A percentile compares a stretch with the other conserved stretches of the same genome.
phyloP scores from a whole-genome alignment of 495 filamentous ascomycete genomes.

The Pseudevernia furfuracea region DNA sequence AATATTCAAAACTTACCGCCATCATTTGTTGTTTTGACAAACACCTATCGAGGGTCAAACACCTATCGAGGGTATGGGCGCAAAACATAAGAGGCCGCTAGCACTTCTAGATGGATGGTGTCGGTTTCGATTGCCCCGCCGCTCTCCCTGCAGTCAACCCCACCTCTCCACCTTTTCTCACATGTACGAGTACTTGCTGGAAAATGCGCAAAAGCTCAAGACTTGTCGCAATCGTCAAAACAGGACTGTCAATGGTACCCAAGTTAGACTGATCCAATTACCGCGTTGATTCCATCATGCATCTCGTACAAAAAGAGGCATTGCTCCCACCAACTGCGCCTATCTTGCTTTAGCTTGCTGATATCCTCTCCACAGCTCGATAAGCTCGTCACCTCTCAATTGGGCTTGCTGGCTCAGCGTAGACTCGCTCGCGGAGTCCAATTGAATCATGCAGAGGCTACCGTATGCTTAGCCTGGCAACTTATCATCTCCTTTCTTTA shows the following conservation, averaged over 20 bases:
- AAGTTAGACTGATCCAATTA: not conserved
- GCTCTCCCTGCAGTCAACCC: not conserved
- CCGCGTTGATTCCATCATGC: conserved; percentile 46
- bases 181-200: not conserved
- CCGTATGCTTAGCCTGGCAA: conserved; percentile 44
- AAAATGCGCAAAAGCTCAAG: not conserved
- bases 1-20: not conserved
- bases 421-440: conserved; percentile 82
- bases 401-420: conserved; percentile 80
- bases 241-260: not conserved
- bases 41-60: too few relatives aligned
- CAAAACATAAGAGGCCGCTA: not conserved
- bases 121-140: not conserved
- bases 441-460: conserved; percentile 87
- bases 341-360: conserved; percentile 6
- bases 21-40: not conserved
- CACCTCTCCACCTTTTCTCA: not conserved
- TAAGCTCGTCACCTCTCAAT: conserved; percentile 89
- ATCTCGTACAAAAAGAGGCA: conserved; percentile 83
- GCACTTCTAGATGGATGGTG: not conserved
- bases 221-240: not conserved
- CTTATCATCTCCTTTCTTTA: conserved; percentile 8
- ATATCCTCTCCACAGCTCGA: conserved; percentile 57
- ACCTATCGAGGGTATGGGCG: too few relatives aligned
- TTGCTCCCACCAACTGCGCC: conserved; percentile 27